These are phyloP conservation scores for Prosopis cineraria DNA, from an alignment of 306 rosid species.

Conservation along the genomic window DNA sequence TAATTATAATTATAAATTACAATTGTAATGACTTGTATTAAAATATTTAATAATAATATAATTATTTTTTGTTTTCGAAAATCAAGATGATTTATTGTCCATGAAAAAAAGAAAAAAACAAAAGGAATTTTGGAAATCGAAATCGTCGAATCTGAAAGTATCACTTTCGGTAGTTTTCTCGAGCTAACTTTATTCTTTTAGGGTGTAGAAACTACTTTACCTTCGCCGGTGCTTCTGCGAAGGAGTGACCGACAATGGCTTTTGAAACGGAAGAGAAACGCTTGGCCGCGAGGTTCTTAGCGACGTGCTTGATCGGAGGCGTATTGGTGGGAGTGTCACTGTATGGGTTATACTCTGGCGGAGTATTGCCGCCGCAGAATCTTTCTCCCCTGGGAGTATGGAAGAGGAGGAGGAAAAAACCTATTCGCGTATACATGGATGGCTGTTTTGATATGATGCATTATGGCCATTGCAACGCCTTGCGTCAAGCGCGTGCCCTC, in stretches of 20 bases:
- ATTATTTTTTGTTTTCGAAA: no score
- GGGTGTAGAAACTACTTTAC: background rate
- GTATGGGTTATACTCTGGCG: slow-evolving; percentile 34
- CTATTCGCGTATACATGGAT: slow-evolving; percentile 91
- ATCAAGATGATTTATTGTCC: no score
- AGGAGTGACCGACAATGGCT: slow-evolving; percentile 35
- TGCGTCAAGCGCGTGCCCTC: slow-evolving; percentile 95
- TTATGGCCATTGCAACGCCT: slow-evolving; percentile 95
- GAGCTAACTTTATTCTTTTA: background rate
- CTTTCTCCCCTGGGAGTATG: slow-evolving; percentile 36
- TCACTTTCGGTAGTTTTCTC: background rate
- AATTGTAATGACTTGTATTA: no score
- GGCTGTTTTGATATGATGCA: slow-evolving; percentile 99
- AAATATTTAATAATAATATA: no score
- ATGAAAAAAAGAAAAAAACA: no score
- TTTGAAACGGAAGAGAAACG: slow-evolving; percentile 37
- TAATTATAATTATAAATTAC: no score
- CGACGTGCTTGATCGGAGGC: slow-evolving; percentile 66
- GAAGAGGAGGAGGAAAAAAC: slow-evolving; percentile 58
- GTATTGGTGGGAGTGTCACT: slow-evolving; percentile 58
- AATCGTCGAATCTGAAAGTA: no score
- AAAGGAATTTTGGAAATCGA: no score
- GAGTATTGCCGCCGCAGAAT: slow-evolving; percentile 18
- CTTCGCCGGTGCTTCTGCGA: background rate
- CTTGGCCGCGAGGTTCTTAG: slow-evolving; percentile 55